Conservation (phyloP, 768 basidiomycete species). For the Lyophyllum shimeji region DNA sequence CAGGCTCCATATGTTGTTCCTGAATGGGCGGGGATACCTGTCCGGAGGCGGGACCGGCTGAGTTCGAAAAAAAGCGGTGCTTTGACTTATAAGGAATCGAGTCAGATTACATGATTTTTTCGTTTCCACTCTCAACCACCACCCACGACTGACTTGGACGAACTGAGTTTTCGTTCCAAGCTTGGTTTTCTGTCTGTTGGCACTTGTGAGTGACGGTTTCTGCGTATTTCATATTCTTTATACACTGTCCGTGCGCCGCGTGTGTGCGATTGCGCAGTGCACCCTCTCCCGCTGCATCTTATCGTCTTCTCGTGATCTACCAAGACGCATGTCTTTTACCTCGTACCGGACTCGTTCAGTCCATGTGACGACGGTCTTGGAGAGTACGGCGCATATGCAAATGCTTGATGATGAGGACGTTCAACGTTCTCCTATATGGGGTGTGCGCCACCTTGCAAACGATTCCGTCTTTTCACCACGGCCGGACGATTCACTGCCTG, state of each 20-base stretch:
- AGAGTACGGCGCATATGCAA: slow-evolving; percentile 3
- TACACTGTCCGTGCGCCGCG: background rate
- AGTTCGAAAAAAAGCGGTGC: slow-evolving; percentile 21
- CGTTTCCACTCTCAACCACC: slow-evolving; percentile 9
- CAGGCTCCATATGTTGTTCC: slow-evolving; percentile 3
- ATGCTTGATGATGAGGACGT: slow-evolving; percentile 7
- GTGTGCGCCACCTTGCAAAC: background rate
- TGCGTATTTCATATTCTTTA: background rate
- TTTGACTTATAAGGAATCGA: slow-evolving; percentile 13
- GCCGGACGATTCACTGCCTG: slow-evolving; percentile 1
- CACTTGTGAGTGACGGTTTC: slow-evolving; percentile 14
- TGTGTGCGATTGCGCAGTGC: slow-evolving; percentile 3
- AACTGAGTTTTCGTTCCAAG: slow-evolving; percentile 9
- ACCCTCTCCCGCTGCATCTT: background rate
- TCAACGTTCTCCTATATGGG: slow-evolving; percentile 6
- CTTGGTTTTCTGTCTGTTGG: slow-evolving; percentile 6
- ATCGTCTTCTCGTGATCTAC: slow-evolving; percentile 2
- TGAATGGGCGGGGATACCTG: slow-evolving; percentile 2
- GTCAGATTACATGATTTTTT: slow-evolving; percentile 12
- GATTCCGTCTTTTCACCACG: background rate
- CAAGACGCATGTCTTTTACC: slow-evolving; percentile 5
- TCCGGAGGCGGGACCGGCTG: slow-evolving; percentile 16
- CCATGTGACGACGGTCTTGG: background rate
- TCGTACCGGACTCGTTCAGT: background rate
- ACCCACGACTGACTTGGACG: slow-evolving; percentile 10